Conservation (phyloP, 2,329 filamentous ascomycete species). For the Elsinoe arachidis region DNA sequence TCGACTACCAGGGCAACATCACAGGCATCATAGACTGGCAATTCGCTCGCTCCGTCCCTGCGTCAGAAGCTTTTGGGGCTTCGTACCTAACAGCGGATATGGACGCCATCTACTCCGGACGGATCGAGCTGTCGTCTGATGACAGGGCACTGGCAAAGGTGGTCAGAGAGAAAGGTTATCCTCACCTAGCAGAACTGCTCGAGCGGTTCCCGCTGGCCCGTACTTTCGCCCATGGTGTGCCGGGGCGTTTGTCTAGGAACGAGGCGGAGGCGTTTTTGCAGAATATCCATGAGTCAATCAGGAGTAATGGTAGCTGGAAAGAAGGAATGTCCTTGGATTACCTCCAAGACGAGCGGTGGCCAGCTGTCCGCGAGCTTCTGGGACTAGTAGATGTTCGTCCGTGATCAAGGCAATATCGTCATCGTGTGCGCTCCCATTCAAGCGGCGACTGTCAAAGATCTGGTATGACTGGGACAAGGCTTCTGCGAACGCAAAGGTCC, state of each 20-base stretch:
- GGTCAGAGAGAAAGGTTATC: background rate
- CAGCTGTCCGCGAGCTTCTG: no score
- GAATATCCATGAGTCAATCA: background rate
- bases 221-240: background rate
- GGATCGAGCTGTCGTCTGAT: background rate
- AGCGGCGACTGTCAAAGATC: no score
- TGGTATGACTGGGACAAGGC: no score
- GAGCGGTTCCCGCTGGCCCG: background rate
- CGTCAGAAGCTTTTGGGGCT: constrained; percentile 10
- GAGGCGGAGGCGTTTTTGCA: background rate
- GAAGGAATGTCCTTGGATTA: background rate
- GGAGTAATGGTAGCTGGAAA: background rate
- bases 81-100: constrained; percentile 12
- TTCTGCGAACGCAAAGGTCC: no score
- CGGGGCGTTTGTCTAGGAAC: background rate
- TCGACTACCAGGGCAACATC: constrained; percentile 39
- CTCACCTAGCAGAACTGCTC: background rate
- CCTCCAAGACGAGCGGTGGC: no score
- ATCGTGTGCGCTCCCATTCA: no score
- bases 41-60: constrained; percentile 12
- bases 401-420: no score
- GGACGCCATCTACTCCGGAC: background rate
- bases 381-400: no score
- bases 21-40: constrained; percentile 43
- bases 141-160: background rate